phyloP scores from a whole-genome alignment of 352 stramenopile species.

The Halophytophthora polymorphica region DNA sequence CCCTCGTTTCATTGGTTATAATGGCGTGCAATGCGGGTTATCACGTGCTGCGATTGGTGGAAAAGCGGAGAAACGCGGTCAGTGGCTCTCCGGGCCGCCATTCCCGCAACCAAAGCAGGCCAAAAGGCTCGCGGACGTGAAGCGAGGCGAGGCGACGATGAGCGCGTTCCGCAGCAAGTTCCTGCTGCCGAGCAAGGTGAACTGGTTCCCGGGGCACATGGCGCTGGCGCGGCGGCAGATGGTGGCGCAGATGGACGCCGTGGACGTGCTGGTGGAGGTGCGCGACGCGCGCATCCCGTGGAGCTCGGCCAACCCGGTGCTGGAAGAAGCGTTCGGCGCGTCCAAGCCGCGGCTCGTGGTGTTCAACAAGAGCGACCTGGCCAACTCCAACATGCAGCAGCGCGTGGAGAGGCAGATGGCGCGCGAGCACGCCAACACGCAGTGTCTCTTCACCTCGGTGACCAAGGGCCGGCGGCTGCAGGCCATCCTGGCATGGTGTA shows the following conservation, averaged over 20 bases:
- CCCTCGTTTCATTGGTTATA: too few relatives aligned
- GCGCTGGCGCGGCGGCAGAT: conserved; percentile 75
- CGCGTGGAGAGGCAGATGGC: conserved; percentile 65
- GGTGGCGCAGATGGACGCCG: conserved; percentile 72
- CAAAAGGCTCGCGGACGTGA: background rate
- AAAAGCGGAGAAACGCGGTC: background rate
- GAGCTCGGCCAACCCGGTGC: conserved; percentile 78
- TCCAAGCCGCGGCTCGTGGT: conserved; percentile 82
- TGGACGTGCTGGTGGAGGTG: conserved; percentile 84
- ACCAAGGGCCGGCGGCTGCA: conserved; percentile 72
- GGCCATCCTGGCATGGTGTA: conserved; percentile 79
- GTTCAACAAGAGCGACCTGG: conserved; percentile 87
- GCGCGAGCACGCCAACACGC: conserved; percentile 25
- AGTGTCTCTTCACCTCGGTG: conserved; percentile 81
- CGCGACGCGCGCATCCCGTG: conserved; percentile 81
- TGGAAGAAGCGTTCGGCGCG: conserved; percentile 71
- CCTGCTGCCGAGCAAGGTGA: conserved; percentile 76
- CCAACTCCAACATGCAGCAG: conserved; percentile 82
- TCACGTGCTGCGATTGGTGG: background rate
- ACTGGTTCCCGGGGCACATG: conserved; percentile 90
- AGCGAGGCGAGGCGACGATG: conserved; percentile 28
- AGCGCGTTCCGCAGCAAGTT: conserved; percentile 75
- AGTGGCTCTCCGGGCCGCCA: background rate
- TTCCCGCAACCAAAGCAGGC: background rate
- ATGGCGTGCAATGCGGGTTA: too few relatives aligned